Evolutionary conservation across 345 rosid species (phyloP).

Genomic region (Arabis alpina): DNA sequence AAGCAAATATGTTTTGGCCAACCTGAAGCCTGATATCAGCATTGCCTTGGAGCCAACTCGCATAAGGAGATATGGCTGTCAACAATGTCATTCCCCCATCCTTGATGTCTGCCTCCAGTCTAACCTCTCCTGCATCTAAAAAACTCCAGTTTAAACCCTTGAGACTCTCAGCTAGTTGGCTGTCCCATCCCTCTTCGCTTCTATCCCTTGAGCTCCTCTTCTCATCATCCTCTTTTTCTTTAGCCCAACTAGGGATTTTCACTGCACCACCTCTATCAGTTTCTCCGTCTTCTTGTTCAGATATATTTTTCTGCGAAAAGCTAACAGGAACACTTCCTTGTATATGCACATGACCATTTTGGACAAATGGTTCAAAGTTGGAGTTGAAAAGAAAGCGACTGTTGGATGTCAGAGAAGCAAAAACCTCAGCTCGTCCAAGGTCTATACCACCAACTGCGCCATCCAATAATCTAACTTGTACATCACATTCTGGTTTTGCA

Average conservation of each 20-base stretch:
- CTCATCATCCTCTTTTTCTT: conserved; percentile 68
- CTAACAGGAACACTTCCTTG: conserved; percentile 95
- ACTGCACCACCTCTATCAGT: conserved; percentile 55
- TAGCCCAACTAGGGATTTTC: conserved; percentile 77
- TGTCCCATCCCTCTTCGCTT: conserved; percentile 86
- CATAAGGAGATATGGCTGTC: conserved; percentile 91
- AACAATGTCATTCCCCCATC: conserved; percentile 98
- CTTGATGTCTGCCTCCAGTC: conserved; percentile 92
- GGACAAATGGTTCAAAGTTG: conserved; percentile 83
- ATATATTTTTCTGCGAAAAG: conserved; percentile 59
- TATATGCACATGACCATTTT: conserved; percentile 94
- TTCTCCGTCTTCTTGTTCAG: conserved; percentile 71
- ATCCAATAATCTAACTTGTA: conserved; percentile 92
- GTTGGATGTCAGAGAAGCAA: conserved; percentile 86
- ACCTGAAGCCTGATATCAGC: conserved; percentile 97
- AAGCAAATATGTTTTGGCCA: conserved; percentile 6
- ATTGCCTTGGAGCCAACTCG: conserved; percentile 90
- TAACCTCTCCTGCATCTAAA: conserved; percentile 92
- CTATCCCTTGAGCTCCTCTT: conserved; percentile 69
- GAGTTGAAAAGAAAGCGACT: conserved; percentile 96
- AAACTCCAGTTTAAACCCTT: conserved; percentile 90
- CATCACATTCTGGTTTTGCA: conserved; percentile 96
- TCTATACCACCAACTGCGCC: conserved; percentile 95
- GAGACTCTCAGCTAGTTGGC: conserved; percentile 86
- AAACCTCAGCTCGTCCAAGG: conserved; percentile 95